Base-by-base conservation (phyloP, 371 early-diverging fungal genomes). In the Rhizopus arrhizus region DNA sequence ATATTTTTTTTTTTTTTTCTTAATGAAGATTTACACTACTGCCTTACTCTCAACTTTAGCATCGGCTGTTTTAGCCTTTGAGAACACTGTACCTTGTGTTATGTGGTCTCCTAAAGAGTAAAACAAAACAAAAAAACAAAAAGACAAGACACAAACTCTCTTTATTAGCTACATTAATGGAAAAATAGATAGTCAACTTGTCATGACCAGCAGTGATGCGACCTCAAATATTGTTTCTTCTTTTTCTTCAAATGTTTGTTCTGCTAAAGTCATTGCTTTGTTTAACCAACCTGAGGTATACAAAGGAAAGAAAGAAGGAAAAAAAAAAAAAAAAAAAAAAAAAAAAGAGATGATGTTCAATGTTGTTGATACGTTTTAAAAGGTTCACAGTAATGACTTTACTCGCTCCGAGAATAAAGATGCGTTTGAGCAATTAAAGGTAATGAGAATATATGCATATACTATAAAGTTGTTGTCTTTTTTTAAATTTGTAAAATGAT, bases 201-300 rank as follows among this genome's bases (percentile, higher is more conserved):
- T 77, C 36, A 54, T 81, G 22, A 56, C 56, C 22, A 61, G 66
- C 11, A 55, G 67, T 32, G 69, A 70, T 35, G 81, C 74, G 12
- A 48, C 68, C 51, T 43, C 62, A 16, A 36, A 53, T 49, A 73
- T 74, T 49, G 50, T 70, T 36, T 58, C 66, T 16, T 62, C 70
- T 35, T 66, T 77, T 8, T 66, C 71, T 4, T 36, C 68, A 16
- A 63, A 72, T 57, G 59, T 75, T 40, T 80, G 81, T 47, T 62
- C 69, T 31, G 73, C 74, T 11, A 71, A 75, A 56, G 53, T 74
- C 5, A 65, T 80, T 51, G 74, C 78, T 36, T 56, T 80, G n/a
- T 58, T 80, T 35, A 72, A 77, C 66, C 81, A 80, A 53, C 81
- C 78, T 35, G 68, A 69, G 66, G 81, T 80, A 75, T 29, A 54